phyloP scores from a whole-genome alignment of 257 asterid species.

The Solanum sejunctum region DNA sequence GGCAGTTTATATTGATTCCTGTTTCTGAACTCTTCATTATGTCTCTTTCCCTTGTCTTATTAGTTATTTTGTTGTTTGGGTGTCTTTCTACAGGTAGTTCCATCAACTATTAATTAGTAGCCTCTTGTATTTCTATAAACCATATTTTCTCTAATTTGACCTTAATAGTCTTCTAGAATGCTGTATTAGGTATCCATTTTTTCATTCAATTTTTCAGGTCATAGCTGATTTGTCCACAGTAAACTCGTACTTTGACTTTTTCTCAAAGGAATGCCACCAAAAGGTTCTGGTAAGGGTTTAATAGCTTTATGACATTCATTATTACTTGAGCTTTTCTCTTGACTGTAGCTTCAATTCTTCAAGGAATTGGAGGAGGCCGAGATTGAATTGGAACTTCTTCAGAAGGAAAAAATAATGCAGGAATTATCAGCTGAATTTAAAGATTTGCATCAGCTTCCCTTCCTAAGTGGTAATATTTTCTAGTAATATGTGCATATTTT shows the following conservation, averaged over 20 bases:
- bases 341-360: conserved; percentile 7
- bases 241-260: conserved; percentile 20
- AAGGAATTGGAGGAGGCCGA: conserved; percentile 97
- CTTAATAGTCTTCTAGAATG: neutral
- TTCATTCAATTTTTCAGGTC: conserved; percentile 14
- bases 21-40: neutral
- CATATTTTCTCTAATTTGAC: neutral
- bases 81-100: neutral
- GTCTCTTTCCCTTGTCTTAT: neutral
- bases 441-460: conserved; percentile 47
- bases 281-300: conserved; percentile 15
- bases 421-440: conserved; percentile 39
- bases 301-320: neutral
- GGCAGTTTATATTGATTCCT: neutral
- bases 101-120: neutral
- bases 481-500: neutral
- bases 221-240: conserved; percentile 18
- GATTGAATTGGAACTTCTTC: conserved; percentile 85
- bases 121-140: neutral
- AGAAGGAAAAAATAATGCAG: conserved; percentile 33
- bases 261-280: conserved; percentile 11
- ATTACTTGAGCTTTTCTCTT: neutral
- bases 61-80: neutral
- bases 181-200: neutral
- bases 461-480: conserved; percentile 38